Evolutionary conservation across 1,139 yeast genomes (phyloP).

Genomic region (Debaryomycetaceae sp.): DNA sequence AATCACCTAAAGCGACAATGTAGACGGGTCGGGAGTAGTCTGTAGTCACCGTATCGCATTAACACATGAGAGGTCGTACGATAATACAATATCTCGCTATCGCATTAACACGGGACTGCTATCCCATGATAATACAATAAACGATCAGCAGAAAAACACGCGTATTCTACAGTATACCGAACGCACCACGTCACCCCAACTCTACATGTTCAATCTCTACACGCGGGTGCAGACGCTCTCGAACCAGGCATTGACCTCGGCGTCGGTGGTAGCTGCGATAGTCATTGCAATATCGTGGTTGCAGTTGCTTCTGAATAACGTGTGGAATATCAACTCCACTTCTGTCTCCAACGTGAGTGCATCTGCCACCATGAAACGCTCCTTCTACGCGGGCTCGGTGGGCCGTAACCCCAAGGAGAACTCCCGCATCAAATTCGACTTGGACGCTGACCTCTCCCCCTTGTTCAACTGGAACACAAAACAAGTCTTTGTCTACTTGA

Average conservation of each 20-base stretch:
- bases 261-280: slow-evolving; percentile 33
- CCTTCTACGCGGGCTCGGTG: slow-evolving; percentile 65
- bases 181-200: too few species aligned
- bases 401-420: slow-evolving; percentile 73
- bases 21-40: too few species aligned
- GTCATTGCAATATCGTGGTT: slow-evolving; percentile 37
- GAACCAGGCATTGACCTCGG: slow-evolving; percentile 46
- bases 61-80: too few species aligned
- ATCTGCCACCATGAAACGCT: slow-evolving; percentile 41
- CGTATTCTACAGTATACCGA: too few species aligned
- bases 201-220: slow-evolving; percentile 27
- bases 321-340: slow-evolving; percentile 32
- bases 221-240: slow-evolving; percentile 41
- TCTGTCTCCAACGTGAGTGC: slow-evolving; percentile 28
- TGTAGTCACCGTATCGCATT: too few species aligned
- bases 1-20: too few species aligned
- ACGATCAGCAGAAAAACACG: too few species aligned
- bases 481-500: slow-evolving; percentile 80
- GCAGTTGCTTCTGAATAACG: slow-evolving; percentile 38
- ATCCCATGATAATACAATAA: too few species aligned
- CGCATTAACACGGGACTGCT: too few species aligned
- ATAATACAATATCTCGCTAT: too few species aligned
- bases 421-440: slow-evolving; percentile 58
- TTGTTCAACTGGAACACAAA: slow-evolving; percentile 96
- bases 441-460: slow-evolving; percentile 53